phyloP scores from a whole-genome alignment of 768 basidiomycete genomes.

The Lyophyllum atratum region DNA sequence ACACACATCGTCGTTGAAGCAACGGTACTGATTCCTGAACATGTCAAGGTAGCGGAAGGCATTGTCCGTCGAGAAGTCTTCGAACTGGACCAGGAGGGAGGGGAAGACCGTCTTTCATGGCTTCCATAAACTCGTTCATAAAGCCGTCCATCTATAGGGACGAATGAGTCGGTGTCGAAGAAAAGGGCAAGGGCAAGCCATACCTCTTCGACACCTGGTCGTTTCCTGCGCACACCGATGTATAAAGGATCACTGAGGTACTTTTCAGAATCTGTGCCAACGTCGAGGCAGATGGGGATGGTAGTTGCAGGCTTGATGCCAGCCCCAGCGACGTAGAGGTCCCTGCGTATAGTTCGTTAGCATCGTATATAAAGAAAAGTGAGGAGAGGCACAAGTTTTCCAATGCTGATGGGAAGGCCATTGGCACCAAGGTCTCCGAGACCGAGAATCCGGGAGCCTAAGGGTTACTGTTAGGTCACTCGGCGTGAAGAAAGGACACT shows the following conservation, averaged over 20 bases:
- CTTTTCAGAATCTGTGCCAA: constrained; percentile 74
- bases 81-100: constrained; percentile 69
- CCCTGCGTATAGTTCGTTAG: constrained; percentile 30
- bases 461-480: constrained; percentile 1
- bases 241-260: constrained; percentile 75
- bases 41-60: constrained; percentile 73
- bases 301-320: constrained; percentile 59
- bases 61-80: constrained; percentile 78
- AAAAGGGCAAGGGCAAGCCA: neutral
- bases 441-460: constrained; percentile 73
- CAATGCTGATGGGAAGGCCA: constrained; percentile 64
- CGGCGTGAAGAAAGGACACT: constrained; percentile 23
- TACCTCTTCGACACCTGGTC: constrained; percentile 48
- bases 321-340: constrained; percentile 72
- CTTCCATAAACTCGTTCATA: constrained; percentile 77
- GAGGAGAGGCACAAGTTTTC: constrained; percentile 59
- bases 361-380: neutral
- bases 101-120: constrained; percentile 68
- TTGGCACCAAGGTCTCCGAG: constrained; percentile 54
- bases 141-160: constrained; percentile 63
- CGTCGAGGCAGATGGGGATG: constrained; percentile 70
- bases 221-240: constrained; percentile 63
- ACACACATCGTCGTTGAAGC: constrained; percentile 76
- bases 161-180: neutral
- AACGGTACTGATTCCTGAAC: constrained; percentile 57